These are phyloP conservation scores for Tubosaeta sp. DNA, from an alignment of 768 basidiomycete species.

Conservation along the genomic window DNA sequence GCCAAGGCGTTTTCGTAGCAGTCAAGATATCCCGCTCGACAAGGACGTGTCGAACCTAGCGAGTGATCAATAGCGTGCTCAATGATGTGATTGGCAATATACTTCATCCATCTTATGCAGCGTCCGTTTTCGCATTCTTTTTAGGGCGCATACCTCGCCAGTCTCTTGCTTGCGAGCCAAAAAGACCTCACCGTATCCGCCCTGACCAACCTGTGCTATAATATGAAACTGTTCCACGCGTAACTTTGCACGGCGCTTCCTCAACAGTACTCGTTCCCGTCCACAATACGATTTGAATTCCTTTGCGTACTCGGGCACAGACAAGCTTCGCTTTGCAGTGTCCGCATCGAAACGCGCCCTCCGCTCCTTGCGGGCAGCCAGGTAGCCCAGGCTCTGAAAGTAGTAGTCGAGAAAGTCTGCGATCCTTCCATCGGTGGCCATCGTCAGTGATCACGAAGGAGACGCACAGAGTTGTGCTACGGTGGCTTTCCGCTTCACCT, in stretches of 20 bases:
- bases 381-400: constrained; percentile 90
- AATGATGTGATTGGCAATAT: constrained; percentile 6
- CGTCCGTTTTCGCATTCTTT: constrained; percentile 95
- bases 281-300: constrained; percentile 94
- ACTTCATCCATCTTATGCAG: constrained; percentile 99
- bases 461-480: constrained; percentile 92
- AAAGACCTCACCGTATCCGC: constrained; percentile 97
- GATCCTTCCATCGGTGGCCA: constrained; percentile 9
- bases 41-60: constrained; percentile 91
- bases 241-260: constrained; percentile 89
- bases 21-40: constrained; percentile 98
- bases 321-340: constrained; percentile 62
- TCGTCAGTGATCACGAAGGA: constrained; percentile 4
- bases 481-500: constrained; percentile 92
- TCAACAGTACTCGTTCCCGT: constrained; percentile 87
- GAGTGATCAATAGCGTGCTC: background rate
- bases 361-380: constrained; percentile 81
- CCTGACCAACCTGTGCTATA: constrained; percentile 98
- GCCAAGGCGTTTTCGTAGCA: constrained; percentile 96
- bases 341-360: constrained; percentile 80
- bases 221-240: constrained; percentile 96
- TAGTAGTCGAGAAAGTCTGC: constrained; percentile 97
- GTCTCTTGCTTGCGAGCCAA: constrained; percentile 93
- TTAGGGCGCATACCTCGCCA: constrained; percentile 93
- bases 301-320: constrained; percentile 51